Evolutionary conservation across 1,284 basidiomycete species (phyloP).

Genomic region (Austropuccinia psidii): DNA sequence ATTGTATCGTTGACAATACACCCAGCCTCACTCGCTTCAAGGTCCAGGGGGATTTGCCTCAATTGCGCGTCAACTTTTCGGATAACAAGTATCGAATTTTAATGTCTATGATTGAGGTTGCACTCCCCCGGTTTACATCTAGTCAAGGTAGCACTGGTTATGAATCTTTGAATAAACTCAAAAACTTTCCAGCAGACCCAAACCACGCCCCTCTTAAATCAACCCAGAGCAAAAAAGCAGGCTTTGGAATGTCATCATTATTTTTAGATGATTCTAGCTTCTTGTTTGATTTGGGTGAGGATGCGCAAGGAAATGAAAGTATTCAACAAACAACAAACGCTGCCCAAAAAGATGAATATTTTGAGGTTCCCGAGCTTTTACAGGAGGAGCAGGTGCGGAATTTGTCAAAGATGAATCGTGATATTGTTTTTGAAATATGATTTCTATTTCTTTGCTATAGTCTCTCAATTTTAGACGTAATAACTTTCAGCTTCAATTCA

Average conservation of each 20-base stretch:
- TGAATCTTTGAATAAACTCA: not conserved
- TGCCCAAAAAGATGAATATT: constrained; percentile 59
- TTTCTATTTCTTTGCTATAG: constrained; percentile 46
- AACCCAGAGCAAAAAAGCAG: constrained; percentile 7
- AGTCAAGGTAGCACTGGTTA: constrained; percentile 51
- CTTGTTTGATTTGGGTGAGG: constrained; percentile 18
- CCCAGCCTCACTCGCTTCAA: constrained; percentile 84
- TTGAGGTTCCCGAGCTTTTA: constrained; percentile 63
- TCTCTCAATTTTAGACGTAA: constrained; percentile 65
- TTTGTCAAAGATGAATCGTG: not conserved
- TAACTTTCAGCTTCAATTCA: constrained; percentile 78
- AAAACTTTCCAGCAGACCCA: not conserved
- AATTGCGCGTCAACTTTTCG: constrained; percentile 84
- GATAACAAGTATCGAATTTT: constrained; percentile 91
- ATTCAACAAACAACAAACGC: constrained; percentile 40
- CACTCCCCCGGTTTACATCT: constrained; percentile 66
- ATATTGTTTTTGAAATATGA: not conserved
- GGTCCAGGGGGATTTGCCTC: constrained; percentile 80
- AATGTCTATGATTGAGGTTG: constrained; percentile 86
- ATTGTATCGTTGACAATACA: constrained; percentile 82
- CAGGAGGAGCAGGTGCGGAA: constrained; percentile 53
- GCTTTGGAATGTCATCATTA: constrained; percentile 28
- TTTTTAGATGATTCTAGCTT: constrained; percentile 37
- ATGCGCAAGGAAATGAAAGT: constrained; percentile 9
- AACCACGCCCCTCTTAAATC: constrained; percentile 12